These are phyloP conservation scores for Yarrowia sp. DNA, from an alignment of 805 yeast species.

Conservation along the genomic window DNA sequence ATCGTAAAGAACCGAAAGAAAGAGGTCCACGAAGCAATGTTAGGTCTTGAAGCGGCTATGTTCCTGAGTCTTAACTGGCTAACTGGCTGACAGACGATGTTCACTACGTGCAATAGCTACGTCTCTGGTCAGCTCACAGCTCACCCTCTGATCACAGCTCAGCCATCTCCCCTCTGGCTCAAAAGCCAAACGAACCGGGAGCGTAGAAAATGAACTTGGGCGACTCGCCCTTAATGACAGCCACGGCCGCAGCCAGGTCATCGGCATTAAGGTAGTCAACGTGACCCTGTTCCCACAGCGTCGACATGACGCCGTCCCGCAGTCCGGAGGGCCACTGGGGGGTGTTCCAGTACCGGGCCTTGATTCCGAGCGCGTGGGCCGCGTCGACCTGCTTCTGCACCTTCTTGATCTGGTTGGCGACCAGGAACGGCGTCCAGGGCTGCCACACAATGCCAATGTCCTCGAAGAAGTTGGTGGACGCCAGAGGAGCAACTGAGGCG, in stretches of 20 bases:
- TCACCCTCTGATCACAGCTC: no score
- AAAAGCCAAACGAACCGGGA: not conserved
- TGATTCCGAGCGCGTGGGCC: conserved; percentile 53
- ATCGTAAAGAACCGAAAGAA: no score
- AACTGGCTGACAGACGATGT: no score
- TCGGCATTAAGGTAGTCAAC: conserved; percentile 70
- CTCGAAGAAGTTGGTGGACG: conserved; percentile 48
- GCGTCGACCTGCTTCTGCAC: conserved; percentile 32
- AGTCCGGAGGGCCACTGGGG: conserved; percentile 66
- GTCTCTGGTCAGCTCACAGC: no score
- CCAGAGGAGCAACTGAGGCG: conserved; percentile 50
- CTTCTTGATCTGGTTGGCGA: conserved; percentile 17
- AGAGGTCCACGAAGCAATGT: no score
- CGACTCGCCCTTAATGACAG: conserved; percentile 17
- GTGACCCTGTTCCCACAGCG: conserved; percentile 54
- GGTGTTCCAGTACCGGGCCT: conserved; percentile 74
- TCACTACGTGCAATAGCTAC: no score
- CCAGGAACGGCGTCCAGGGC: conserved; percentile 45
- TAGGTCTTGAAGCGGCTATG: no score
- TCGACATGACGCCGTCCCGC: conserved; percentile 58
- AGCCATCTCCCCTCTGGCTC: no score
- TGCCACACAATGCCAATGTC: conserved; percentile 45
- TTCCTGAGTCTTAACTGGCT: no score
- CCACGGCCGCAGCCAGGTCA: conserved; percentile 56
- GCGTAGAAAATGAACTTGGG: conserved; percentile 27